Evolutionary conservation across 2,329 filamentous ascomycete species (phyloP).

Genomic region (Calycina herbarum): DNA sequence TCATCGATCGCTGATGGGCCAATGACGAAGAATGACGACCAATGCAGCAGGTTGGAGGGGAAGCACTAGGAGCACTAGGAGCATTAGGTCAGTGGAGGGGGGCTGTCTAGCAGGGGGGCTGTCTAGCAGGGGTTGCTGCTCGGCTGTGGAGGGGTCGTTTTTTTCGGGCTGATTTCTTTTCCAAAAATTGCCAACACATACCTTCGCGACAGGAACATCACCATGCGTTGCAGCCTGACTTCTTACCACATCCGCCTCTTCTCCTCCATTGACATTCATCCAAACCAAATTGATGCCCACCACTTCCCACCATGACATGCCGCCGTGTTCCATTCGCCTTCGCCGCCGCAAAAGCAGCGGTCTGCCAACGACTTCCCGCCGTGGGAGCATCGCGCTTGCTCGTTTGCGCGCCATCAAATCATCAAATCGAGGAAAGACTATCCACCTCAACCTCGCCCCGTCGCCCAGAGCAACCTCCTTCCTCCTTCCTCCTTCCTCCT

Average conservation of each 20-base stretch:
- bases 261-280: constrained; percentile 9
- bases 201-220: constrained; percentile 15
- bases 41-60: neutral
- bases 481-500: constrained; percentile 5
- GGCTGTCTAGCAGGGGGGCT: neutral
- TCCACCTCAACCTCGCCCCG: constrained; percentile 12
- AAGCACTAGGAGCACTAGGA: neutral
- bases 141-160: constrained; percentile 1
- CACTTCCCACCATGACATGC: constrained; percentile 11
- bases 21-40: neutral
- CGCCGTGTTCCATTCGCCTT: constrained; percentile 9
- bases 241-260: constrained; percentile 16
- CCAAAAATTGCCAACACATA: constrained; percentile 20
- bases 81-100: neutral
- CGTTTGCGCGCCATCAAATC: constrained; percentile 33
- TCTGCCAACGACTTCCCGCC: neutral
- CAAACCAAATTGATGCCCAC: constrained; percentile 6
- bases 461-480: constrained; percentile 7
- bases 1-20: constrained; percentile 1
- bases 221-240: constrained; percentile 31
- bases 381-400: constrained; percentile 40
- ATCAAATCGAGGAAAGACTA: constrained; percentile 16
- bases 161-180: neutral
- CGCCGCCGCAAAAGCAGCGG: constrained; percentile 4
- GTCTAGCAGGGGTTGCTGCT: neutral